Evolutionary conservation across 2,329 filamentous ascomycete genomes (phyloP).

Genomic region (Tympanopsis confertula): DNA sequence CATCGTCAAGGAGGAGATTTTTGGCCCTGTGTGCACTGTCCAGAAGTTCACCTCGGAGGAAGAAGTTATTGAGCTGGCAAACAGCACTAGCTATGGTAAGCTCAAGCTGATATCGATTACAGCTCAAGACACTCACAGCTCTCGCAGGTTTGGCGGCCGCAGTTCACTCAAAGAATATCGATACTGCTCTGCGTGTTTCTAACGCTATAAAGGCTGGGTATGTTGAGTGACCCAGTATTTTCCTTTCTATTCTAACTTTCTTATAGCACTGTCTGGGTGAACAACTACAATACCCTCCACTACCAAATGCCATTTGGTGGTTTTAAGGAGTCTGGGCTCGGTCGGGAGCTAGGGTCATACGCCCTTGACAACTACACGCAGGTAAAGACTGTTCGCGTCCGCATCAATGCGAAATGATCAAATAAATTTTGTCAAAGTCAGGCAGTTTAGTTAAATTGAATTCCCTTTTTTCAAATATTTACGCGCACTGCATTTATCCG

Average conservation of each 20-base stretch:
- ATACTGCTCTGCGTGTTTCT: conserved; percentile 50
- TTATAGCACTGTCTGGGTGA: conserved; percentile 22
- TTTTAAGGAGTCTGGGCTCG: conserved; percentile 40
- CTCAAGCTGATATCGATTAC: not conserved
- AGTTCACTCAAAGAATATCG: conserved; percentile 52
- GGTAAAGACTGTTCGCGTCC: conserved; percentile 2
- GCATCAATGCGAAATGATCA: too few species aligned
- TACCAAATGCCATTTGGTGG: conserved; percentile 31
- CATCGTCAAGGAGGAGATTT: conserved; percentile 52
- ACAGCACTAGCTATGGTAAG: conserved; percentile 51
- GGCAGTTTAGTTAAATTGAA: too few species aligned
- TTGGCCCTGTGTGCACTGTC: conserved; percentile 56
- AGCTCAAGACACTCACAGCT: too few species aligned
- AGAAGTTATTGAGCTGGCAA: conserved; percentile 47
- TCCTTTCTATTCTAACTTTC: conserved; percentile 3
- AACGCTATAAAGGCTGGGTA: conserved; percentile 44
- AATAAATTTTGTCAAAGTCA: too few species aligned
- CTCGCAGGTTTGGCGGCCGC: conserved; percentile 33
- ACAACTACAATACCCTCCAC: conserved; percentile 51
- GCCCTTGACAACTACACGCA: conserved; percentile 22
- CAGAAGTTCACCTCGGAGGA: conserved; percentile 56
- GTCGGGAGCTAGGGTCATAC: conserved; percentile 29
- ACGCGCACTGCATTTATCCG: too few species aligned
- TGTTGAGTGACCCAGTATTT: conserved; percentile 5
- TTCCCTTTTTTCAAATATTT: too few species aligned